A percentile compares a stretch with the other conserved stretches of the same genome.
Evolutionary conservation across 371 early-diverging fungal genomes (phyloP).

Genomic region (Blakeslea trispora): DNA sequence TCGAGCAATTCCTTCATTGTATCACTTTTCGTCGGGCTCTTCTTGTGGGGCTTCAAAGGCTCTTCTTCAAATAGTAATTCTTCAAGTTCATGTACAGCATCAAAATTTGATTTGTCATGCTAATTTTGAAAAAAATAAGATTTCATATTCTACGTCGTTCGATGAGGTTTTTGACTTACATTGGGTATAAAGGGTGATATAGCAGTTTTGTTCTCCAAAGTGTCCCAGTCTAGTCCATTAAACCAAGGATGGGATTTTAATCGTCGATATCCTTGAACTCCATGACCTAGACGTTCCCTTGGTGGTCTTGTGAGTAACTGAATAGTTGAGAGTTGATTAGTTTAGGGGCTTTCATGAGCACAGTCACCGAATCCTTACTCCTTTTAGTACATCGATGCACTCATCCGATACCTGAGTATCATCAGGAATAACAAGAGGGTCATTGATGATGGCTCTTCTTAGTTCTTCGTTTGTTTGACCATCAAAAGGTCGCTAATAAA

Average conservation of each 20-base stretch:
- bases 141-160: too few relatives aligned
- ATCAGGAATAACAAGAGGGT: slow-evolving; percentile 58
- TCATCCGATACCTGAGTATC: slow-evolving; percentile 49
- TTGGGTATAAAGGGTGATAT: slow-evolving; percentile 68
- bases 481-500: slow-evolving; percentile 73
- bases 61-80: slow-evolving; percentile 91
- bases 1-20: slow-evolving; percentile 29
- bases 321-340: not conserved
- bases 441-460: slow-evolving; percentile 59
- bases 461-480: slow-evolving; percentile 42
- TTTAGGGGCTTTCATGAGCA: not conserved
- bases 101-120: slow-evolving; percentile 79
- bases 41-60: slow-evolving; percentile 61
- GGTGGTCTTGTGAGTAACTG: slow-evolving; percentile 59
- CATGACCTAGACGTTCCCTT: slow-evolving; percentile 59
- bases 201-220: slow-evolving; percentile 54
- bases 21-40: slow-evolving; percentile 12
- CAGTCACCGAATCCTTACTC: slow-evolving; percentile 7
- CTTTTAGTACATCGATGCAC: slow-evolving; percentile 54
- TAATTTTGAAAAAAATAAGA: too few relatives aligned
- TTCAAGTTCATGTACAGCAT: slow-evolving; percentile 93
- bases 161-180: too few relatives aligned
- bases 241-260: slow-evolving; percentile 70
- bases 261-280: slow-evolving; percentile 50
- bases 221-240: slow-evolving; percentile 57